A percentile compares a stretch with the other conserved stretches of the same genome.
Conservation (phyloP, 306 rosid species). For the Lathyrus oleraceus region DNA sequence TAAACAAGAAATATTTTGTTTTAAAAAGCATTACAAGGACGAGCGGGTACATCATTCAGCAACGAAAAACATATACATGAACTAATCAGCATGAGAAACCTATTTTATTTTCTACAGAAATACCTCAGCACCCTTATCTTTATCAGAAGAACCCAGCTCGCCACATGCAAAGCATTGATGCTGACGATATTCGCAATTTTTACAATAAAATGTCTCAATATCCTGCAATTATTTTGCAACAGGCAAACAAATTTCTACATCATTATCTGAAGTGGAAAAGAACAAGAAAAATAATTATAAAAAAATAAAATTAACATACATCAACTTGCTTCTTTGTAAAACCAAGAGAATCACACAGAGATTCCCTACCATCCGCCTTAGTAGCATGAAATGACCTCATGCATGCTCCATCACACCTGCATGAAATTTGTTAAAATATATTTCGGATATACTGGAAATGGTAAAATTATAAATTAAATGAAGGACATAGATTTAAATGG, state of each 20-base stretch:
- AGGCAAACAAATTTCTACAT: slow-evolving; percentile 29
- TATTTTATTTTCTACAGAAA: slow-evolving; percentile 25
- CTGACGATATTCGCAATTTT: slow-evolving; percentile 66
- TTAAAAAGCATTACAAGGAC: slow-evolving; percentile 9
- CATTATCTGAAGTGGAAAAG: slow-evolving; percentile 21
- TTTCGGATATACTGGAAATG: background rate
- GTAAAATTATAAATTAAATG: background rate
- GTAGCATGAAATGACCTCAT: slow-evolving; percentile 89
- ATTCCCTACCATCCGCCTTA: slow-evolving; percentile 51
- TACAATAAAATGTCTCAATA: slow-evolving; percentile 57
- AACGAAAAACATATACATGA: background rate
- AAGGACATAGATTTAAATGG: background rate
- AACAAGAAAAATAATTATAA: slow-evolving; percentile 11
- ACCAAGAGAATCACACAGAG: slow-evolving; percentile 70
- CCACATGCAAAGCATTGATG: slow-evolving; percentile 96
- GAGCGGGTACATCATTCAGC: background rate
- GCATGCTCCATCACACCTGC: slow-evolving; percentile 93
- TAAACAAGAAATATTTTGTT: background rate
- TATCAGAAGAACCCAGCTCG: slow-evolving; percentile 74
- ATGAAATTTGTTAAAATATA: slow-evolving; percentile 9
- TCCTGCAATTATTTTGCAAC: slow-evolving; percentile 50
- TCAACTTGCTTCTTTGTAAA: slow-evolving; percentile 60
- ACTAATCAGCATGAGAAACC: background rate
- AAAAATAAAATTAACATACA: slow-evolving; percentile 50
- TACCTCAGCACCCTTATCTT: slow-evolving; percentile 77